Evolutionary conservation across 768 basidiomycete species (phyloP).

Genomic region (Rhodocollybia butyracea): DNA sequence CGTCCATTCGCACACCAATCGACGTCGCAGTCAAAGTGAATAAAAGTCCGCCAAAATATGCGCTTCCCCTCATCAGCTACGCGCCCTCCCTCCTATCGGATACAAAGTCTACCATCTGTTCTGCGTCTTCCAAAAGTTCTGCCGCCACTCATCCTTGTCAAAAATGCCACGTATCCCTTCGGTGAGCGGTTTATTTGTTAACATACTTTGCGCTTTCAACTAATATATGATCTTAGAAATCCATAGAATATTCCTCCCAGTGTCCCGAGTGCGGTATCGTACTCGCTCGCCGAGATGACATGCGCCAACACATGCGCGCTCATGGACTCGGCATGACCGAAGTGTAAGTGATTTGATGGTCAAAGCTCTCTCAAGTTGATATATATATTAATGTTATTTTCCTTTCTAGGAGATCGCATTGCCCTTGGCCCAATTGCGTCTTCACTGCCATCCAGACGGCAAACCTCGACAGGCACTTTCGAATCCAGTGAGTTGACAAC

Average conservation of each 20-base stretch:
- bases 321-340: not conserved
- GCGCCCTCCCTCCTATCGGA: not conserved
- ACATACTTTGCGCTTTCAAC: not conserved
- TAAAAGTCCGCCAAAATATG: not conserved
- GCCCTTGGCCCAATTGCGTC: not conserved
- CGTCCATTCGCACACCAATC: constrained; percentile 6
- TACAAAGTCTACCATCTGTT: not conserved
- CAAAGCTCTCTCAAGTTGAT: too few relatives aligned
- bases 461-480: constrained; percentile 2
- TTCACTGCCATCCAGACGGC: not conserved
- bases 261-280: not conserved
- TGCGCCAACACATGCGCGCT: not conserved
- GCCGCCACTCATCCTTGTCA: too few relatives aligned
- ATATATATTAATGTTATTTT: not conserved
- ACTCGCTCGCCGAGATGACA: not conserved
- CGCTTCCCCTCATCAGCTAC: not conserved
- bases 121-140: too few relatives aligned
- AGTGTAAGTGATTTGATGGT: not conserved
- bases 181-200: too few relatives aligned
- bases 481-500: constrained; percentile 2
- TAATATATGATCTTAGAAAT: not conserved
- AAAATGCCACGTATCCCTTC: too few relatives aligned
- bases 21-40: not conserved
- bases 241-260: not conserved
- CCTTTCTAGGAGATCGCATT: not conserved